phyloP scores from a whole-genome alignment of 129 eudicot species.

The Helichrysum umbraculigerum region DNA sequence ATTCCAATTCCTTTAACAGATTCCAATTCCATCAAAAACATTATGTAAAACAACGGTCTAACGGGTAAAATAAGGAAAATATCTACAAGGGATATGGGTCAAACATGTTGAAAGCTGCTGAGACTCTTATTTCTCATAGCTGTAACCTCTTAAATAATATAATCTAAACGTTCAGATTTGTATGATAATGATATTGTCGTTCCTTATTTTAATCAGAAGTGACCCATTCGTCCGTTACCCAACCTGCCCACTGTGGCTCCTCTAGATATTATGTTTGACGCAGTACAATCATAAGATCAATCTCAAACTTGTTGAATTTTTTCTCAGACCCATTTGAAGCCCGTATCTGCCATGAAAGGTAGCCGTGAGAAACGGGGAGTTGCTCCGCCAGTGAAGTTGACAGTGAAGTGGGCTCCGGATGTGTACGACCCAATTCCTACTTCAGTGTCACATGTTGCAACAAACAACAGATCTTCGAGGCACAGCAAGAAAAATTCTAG shows the following conservation, averaged over 20 bases:
- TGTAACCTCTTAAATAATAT: neutral
- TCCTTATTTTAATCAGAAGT: neutral
- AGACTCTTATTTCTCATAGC: neutral
- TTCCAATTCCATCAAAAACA: no score
- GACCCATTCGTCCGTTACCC: neutral
- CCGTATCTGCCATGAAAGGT: constrained; percentile 84
- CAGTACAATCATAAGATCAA: neutral
- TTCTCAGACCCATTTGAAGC: constrained; percentile 59
- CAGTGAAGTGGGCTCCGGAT: constrained; percentile 88
- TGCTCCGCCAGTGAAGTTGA: constrained; percentile 42
- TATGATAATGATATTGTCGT: neutral
- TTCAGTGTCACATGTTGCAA: constrained; percentile 57
- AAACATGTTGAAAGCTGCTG: neutral
- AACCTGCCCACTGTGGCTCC: neutral
- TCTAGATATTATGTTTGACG: neutral
- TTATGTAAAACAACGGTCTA: no score
- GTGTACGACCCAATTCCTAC: constrained; percentile 85
- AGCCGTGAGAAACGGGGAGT: constrained; percentile 74
- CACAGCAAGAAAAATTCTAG: constrained; percentile 56
- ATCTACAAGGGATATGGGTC: neutral
- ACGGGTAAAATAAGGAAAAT: neutral
- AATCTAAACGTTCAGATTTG: neutral
- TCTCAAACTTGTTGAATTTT: neutral
- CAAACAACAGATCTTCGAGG: constrained; percentile 48
- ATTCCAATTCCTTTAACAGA: no score